phyloP scores from a whole-genome alignment of 768 basidiomycete species.

The Suillus spraguei region DNA sequence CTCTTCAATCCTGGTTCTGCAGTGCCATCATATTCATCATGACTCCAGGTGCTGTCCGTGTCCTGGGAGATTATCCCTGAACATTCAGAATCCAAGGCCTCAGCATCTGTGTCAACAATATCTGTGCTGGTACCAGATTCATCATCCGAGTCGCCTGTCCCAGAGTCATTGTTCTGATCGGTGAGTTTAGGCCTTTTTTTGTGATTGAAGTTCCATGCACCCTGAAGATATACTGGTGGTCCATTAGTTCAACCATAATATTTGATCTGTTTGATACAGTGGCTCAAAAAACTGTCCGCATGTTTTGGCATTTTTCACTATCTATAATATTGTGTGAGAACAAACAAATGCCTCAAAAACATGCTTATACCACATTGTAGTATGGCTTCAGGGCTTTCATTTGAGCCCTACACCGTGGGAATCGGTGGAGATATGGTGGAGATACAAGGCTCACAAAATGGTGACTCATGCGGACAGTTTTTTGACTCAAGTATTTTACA shows the following conservation, averaged over 20 bases:
- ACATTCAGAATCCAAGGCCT: background rate
- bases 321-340: no score
- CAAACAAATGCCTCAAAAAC: no score
- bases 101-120: accelerated
- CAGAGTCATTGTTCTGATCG: background rate
- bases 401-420: no score
- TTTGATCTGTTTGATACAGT: background rate
- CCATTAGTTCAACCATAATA: background rate
- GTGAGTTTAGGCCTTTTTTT: background rate
- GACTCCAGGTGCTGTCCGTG: background rate
- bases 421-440: no score
- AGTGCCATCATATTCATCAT: background rate
- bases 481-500: no score
- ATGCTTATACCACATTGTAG: no score
- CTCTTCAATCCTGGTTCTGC: background rate
- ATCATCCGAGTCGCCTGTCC: background rate
- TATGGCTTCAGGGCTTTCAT: no score
- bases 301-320: no score
- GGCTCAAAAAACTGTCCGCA: no score
- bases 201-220: background rate
- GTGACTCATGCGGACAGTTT: no score
- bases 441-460: no score
- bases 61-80: background rate
- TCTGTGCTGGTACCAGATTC: background rate
- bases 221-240: background rate